Percentiles rank a stretch among this genome's conserved stretches.
These are phyloP conservation scores for Mycena polygramma DNA, from an alignment of 768 basidiomycete genomes.

Conservation along the genomic window DNA sequence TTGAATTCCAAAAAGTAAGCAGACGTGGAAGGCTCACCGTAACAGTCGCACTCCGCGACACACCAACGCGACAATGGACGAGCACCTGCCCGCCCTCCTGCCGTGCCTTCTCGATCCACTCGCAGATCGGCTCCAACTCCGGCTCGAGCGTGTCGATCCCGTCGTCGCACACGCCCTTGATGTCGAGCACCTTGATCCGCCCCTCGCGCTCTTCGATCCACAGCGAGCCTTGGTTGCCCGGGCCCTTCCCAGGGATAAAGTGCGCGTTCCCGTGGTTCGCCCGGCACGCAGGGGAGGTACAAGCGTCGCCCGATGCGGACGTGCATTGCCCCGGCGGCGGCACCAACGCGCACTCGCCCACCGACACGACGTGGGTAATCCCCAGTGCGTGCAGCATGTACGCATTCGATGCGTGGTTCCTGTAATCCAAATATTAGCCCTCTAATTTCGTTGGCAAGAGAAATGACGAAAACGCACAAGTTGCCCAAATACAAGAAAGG, in stretches of 20 bases:
- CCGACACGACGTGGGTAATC: slow-evolving; percentile 97
- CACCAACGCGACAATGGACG: slow-evolving; percentile 99
- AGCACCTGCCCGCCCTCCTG: slow-evolving; percentile 88
- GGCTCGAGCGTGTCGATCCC: slow-evolving; percentile 95
- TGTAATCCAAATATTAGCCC: slow-evolving; percentile 46
- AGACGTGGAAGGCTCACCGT: slow-evolving; percentile 64
- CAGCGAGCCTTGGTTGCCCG: slow-evolving; percentile 75
- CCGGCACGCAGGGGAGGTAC: slow-evolving; percentile 38
- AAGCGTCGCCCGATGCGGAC: slow-evolving; percentile 33
- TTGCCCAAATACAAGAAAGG: slow-evolving; percentile 97
- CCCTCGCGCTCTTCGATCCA: slow-evolving; percentile 93
- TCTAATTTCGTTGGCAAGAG: background rate
- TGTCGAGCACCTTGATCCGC: slow-evolving; percentile 90
- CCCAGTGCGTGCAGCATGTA: slow-evolving; percentile 97
- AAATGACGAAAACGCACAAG: slow-evolving; percentile 69
- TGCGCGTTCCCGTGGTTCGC: slow-evolving; percentile 49
- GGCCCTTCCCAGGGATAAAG: slow-evolving; percentile 59
- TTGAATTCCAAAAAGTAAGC: slow-evolving; percentile 9
- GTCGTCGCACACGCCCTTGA: slow-evolving; percentile 94
- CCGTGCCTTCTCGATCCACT: slow-evolving; percentile 93
- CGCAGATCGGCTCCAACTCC: slow-evolving; percentile 88
- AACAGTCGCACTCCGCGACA: slow-evolving; percentile 93
- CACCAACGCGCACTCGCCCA: slow-evolving; percentile 93
- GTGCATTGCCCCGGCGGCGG: slow-evolving; percentile 72
- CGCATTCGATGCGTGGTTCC: slow-evolving; percentile 94